Evolutionary conservation across 2,329 filamentous ascomycete species (phyloP), one percentile per base, ranked within the genome.

Genomic region (Shiraia bambusicola): DNA sequence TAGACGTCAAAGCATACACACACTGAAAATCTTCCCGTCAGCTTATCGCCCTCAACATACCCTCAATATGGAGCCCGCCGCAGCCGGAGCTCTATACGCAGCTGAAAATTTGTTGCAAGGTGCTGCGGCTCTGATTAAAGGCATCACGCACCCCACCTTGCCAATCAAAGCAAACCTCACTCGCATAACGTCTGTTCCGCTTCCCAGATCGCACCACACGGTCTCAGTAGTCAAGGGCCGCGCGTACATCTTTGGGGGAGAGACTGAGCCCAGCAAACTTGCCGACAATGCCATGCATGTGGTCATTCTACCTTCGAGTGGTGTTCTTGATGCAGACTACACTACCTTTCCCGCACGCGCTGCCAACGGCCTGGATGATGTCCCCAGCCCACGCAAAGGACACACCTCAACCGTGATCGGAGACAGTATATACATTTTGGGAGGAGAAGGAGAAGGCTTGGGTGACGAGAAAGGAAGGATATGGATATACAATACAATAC

Each of bases 41-140:
- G 8, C 95, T 47, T 88, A 87, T 34, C 89, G 89, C 3, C 31
- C 12, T 13, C 17, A 95, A 93, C 73, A 81, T 94, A 52, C 93
- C 62, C 52, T 27, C 7, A 26, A 58, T 16, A 67, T 67, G 62
- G 69, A 71, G 61, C 60, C 67, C 42, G 61, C 61, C 9, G 52
- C 63, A 34, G 63, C 68, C 38, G 67, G 67, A 33, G 64, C 61
- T 15, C 47, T 70, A 6, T 70, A 71, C 37, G 63, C 66, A 17
- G 63, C 69, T 11, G 63, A 68, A 41, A 59, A 54, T 37, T 27
- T 66, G 6, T 49, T 72, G 17, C 56, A 53, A 47, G 67, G 68
- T 9, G 75, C 72, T 7, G 69, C 69, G 4, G 71, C 75, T 17
- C 61, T 79, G 5, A 72, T 76, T 17, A 75, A 76, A 45, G 70